phyloP scores from a whole-genome alignment of 2,329 filamentous ascomycete genomes.

The Diplodia scrobiculata region DNA sequence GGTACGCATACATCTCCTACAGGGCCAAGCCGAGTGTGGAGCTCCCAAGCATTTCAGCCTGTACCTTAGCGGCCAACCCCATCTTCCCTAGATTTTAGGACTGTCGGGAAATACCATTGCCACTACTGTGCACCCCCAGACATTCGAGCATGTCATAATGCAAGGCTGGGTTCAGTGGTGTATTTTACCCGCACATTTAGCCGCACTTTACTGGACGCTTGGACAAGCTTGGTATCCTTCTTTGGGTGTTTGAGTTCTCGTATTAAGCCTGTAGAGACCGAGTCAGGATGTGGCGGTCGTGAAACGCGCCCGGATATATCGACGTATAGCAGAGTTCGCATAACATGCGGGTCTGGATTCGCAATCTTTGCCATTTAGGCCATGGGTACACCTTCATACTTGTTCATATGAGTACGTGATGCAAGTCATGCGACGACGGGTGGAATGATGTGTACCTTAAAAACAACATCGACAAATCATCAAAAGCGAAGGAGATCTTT shows the following conservation, averaged over 20 bases:
- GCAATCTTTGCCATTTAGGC: slow-evolving; percentile 12
- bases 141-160: background rate
- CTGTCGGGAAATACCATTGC: background rate
- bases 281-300: slow-evolving; percentile 11
- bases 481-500: background rate
- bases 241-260: background rate
- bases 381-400: background rate
- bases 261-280: background rate
- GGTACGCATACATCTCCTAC: slow-evolving; percentile 18
- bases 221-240: background rate
- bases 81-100: slow-evolving; percentile 8
- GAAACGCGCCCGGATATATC: slow-evolving; percentile 24
- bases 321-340: slow-evolving; percentile 1
- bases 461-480: background rate
- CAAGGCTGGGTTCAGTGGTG: too few species aligned
- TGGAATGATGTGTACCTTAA: background rate
- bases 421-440: background rate
- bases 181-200: slow-evolving; percentile 6
- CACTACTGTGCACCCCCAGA: background rate
- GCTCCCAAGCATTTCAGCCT: slow-evolving; percentile 16
- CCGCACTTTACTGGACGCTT: background rate
- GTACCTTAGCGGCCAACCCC: slow-evolving; percentile 10
- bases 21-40: slow-evolving; percentile 7
- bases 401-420: background rate
- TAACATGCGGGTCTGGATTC: slow-evolving; percentile 5